These are phyloP conservation scores for Botrytis squamosa DNA, from an alignment of 2,329 filamentous ascomycete species.

Conservation along the genomic window DNA sequence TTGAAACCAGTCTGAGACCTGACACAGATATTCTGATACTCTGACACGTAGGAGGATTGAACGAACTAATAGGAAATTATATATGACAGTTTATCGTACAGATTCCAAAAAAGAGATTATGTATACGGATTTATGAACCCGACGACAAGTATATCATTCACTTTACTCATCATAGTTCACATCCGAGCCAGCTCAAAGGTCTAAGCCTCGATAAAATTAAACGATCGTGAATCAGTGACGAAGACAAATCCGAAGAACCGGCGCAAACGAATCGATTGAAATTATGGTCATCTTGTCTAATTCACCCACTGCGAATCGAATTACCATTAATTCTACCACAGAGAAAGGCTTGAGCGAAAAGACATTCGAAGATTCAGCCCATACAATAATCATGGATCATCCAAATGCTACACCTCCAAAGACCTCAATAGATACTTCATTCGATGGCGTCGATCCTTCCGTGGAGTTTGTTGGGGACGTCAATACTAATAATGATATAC, in stretches of 20 bases:
- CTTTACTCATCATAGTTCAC: neutral
- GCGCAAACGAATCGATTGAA: slow-evolving; percentile 7
- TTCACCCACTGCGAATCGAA: neutral
- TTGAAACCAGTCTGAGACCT: slow-evolving; percentile 14
- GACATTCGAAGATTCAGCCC: neutral
- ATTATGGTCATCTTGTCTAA: slow-evolving; percentile 19
- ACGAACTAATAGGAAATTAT: neutral
- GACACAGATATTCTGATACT: slow-evolving; percentile 1
- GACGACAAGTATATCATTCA: neutral
- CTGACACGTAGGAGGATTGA: slow-evolving; percentile 9
- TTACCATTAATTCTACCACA: neutral
- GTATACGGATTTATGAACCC: neutral
- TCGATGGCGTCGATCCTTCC: slow-evolving; percentile 31
- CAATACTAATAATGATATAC: slow-evolving; percentile 55
- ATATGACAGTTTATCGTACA: neutral
- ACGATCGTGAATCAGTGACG: slow-evolving; percentile 6
- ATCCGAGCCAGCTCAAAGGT: neutral
- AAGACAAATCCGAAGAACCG: slow-evolving; percentile 2
- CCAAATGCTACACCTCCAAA: slow-evolving; percentile 14
- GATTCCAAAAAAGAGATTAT: too few relatives aligned
- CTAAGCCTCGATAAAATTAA: slow-evolving; percentile 10
- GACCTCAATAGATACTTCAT: slow-evolving; percentile 24
- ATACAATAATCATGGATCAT: slow-evolving; percentile 3
- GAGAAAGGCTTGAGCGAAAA: neutral
- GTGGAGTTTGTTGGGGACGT: slow-evolving; percentile 57